Conservation (phyloP, 1,284 basidiomycete genomes). For the Pseudozyma tsukubaensis region DNA sequence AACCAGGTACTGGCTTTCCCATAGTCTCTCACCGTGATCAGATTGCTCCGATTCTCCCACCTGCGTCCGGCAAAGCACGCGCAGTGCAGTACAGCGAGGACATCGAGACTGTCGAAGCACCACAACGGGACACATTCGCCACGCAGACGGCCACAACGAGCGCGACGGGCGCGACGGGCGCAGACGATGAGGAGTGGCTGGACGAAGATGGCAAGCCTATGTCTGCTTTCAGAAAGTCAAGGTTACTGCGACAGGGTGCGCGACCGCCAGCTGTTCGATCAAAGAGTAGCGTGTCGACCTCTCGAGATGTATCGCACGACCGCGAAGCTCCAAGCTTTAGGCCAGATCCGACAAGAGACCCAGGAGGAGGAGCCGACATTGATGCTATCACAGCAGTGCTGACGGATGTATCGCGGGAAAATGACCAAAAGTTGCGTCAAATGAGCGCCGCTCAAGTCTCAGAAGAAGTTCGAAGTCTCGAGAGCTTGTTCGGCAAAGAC, state of each 20-base stretch:
- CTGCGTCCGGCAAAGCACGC: conserved; percentile 3
- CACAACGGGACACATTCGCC: conserved; percentile 23
- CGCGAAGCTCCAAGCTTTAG: conserved; percentile 10
- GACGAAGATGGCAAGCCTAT: conserved; percentile 57
- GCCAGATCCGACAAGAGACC: conserved; percentile 56
- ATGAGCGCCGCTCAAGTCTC: conserved; percentile 58
- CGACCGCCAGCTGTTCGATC: conserved; percentile 32
- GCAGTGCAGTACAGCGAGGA: conserved; percentile 29
- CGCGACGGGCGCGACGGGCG: neutral
- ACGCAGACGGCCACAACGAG: conserved; percentile 4
- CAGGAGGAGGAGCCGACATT: conserved; percentile 61
- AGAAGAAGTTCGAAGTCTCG: conserved; percentile 56
- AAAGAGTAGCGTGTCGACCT: neutral
- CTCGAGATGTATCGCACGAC: neutral
- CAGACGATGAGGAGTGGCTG: conserved; percentile 49
- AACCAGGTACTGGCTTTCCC: conserved; percentile 47
- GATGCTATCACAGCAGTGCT: conserved; percentile 52
- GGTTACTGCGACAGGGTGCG: conserved; percentile 45
- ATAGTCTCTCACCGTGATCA: conserved; percentile 30
- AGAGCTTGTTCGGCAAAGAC: conserved; percentile 57
- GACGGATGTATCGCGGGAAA: conserved; percentile 49
- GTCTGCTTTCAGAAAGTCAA: conserved; percentile 63
- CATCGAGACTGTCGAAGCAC: conserved; percentile 30
- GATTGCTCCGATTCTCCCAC: conserved; percentile 37
- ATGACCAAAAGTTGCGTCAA: conserved; percentile 52